Percentiles rank a stretch among this genome's conserved stretches.
Conservation (phyloP, 192 early-diverging fungal species). For the Dissophora ornata region DNA sequence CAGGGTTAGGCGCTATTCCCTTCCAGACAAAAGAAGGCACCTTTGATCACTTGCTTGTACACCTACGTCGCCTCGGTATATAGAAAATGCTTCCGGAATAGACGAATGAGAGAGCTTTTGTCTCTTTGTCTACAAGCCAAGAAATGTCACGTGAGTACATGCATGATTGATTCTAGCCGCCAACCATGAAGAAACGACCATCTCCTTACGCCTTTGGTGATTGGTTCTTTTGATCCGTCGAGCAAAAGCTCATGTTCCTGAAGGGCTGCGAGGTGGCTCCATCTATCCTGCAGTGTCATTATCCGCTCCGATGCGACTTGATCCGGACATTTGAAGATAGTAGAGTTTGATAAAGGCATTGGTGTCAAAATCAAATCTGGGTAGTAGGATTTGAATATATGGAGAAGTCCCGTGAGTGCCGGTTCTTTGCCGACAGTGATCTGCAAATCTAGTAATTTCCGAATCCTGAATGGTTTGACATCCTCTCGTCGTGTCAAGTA, state of each 20-base stretch:
- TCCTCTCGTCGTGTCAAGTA: conserved; percentile 61
- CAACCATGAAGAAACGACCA: neutral
- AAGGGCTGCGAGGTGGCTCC: conserved; percentile 24
- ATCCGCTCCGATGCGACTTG: conserved; percentile 32
- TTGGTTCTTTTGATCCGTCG: conserved; percentile 41
- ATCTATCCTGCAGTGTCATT: conserved; percentile 45
- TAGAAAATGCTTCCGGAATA: conserved; percentile 46
- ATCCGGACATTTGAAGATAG: conserved; percentile 61
- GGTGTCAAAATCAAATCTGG: conserved; percentile 56
- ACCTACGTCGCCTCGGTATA: conserved; percentile 44
- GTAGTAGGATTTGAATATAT: conserved; percentile 60
- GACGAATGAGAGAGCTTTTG: conserved; percentile 52
- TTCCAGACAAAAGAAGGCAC: no score
- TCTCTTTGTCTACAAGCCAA: conserved; percentile 49
- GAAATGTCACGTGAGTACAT: no score
- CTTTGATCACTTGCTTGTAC: neutral
- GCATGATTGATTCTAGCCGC: no score
- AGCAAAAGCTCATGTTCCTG: neutral
- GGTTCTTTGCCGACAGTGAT: conserved; percentile 53
- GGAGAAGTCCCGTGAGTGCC: conserved; percentile 56
- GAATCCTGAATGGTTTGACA: conserved; percentile 63
- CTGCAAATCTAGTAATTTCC: conserved; percentile 57
- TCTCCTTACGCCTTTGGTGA: conserved; percentile 22
- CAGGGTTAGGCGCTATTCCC: neutral
- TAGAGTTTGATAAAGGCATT: conserved; percentile 26